Percentiles rank a stretch among this genome's conserved stretches.
Conservation (phyloP, 2,329 filamentous ascomycete species). For the Allantophomopsis lycopodina region DNA sequence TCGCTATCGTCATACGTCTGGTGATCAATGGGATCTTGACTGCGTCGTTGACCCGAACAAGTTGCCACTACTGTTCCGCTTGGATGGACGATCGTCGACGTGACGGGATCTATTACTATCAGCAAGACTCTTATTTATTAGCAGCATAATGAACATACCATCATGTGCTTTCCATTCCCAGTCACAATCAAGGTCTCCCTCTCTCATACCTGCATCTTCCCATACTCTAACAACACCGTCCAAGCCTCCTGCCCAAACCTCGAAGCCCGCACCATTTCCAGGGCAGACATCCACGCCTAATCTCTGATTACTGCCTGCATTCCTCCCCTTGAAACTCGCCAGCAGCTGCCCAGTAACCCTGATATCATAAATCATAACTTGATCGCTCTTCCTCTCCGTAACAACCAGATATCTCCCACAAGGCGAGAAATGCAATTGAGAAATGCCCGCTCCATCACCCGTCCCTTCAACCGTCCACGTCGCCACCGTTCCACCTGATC, state of each 20-base stretch:
- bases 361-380: slow-evolving; percentile 48
- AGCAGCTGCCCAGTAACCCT: slow-evolving; percentile 43
- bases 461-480: slow-evolving; percentile 45
- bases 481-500: slow-evolving; percentile 36
- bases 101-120: slow-evolving; percentile 10
- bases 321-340: slow-evolving; percentile 34
- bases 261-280: slow-evolving; percentile 24
- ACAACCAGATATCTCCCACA: slow-evolving; percentile 50
- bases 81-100: slow-evolving; percentile 16
- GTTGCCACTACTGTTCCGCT: slow-evolving; percentile 19
- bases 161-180: slow-evolving; percentile 20
- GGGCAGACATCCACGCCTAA: slow-evolving; percentile 40
- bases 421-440: slow-evolving; percentile 46
- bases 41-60: slow-evolving; percentile 16
- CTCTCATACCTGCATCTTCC: slow-evolving; percentile 39
- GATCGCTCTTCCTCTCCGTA: slow-evolving; percentile 40
- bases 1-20: slow-evolving; percentile 6
- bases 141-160: slow-evolving; percentile 7
- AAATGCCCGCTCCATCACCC: slow-evolving; percentile 46
- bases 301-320: slow-evolving; percentile 38
- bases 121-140: slow-evolving; percentile 1
- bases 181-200: slow-evolving; percentile 16
- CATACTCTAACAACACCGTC: slow-evolving; percentile 42
- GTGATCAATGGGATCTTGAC: neutral
- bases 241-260: slow-evolving; percentile 47